These are phyloP conservation scores for Gloeopeniophorella convolvens DNA, from an alignment of 768 basidiomycete genomes.

Conservation along the genomic window DNA sequence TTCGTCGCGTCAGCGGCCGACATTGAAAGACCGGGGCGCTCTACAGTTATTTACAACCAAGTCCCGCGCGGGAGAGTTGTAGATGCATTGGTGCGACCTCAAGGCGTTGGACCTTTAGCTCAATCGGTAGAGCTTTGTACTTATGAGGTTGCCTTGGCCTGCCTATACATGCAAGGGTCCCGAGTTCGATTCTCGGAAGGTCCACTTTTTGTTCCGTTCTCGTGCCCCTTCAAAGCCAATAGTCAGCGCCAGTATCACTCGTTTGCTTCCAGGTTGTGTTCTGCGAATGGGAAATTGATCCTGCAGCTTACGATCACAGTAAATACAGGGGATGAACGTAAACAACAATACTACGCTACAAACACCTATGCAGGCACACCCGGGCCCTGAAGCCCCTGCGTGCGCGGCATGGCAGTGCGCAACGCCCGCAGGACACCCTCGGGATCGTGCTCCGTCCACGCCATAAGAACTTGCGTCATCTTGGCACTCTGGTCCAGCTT, in stretches of 20 bases:
- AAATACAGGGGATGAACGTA: too few relatives aligned
- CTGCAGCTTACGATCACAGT: too few relatives aligned
- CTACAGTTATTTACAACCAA: too few relatives aligned
- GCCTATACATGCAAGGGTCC: constrained; percentile 48
- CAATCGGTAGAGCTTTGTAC: constrained; percentile 60
- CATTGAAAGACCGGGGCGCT: not conserved
- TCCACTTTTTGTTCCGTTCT: constrained; percentile 34
- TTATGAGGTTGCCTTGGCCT: constrained; percentile 44
- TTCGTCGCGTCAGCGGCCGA: too few relatives aligned
- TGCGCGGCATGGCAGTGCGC: not conserved
- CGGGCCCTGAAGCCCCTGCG: not conserved
- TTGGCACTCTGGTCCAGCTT: constrained; percentile 7
- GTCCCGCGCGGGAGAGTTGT: not conserved
- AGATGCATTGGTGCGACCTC: not conserved
- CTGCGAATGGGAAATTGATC: too few relatives aligned
- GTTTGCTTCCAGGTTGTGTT: too few relatives aligned
- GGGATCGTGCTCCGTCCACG: constrained; percentile 12
- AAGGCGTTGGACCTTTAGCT: constrained; percentile 44
- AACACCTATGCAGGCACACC: too few relatives aligned
- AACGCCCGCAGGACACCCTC: constrained; percentile 4
- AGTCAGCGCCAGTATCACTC: too few relatives aligned
- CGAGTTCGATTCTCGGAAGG: constrained; percentile 59
- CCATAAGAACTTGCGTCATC: constrained; percentile 7
- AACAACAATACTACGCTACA: too few relatives aligned
- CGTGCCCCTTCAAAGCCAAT: not conserved